Evolutionary conservation across 768 basidiomycete genomes (phyloP).

Genomic region (Suillus alpinus): DNA sequence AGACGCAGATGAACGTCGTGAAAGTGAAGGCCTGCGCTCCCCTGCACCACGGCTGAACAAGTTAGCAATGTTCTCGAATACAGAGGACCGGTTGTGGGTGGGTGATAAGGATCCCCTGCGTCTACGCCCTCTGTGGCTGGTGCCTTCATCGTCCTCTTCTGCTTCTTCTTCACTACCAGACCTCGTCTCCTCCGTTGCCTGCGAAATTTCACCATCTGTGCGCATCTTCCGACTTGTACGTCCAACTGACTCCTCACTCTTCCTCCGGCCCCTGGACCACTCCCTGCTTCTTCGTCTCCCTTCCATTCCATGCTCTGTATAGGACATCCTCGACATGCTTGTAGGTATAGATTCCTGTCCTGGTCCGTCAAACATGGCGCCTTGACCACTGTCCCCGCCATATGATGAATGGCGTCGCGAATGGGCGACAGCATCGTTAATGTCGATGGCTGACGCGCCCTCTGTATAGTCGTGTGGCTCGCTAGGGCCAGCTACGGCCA

Average conservation of each 20-base stretch:
- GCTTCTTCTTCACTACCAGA: conserved; percentile 36
- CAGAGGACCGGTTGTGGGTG: conserved; percentile 36
- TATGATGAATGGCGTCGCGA: conserved; percentile 70
- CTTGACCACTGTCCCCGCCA: conserved; percentile 53
- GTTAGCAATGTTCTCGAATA: conserved; percentile 65
- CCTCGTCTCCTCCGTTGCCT: conserved; percentile 38
- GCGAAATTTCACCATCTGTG: conserved; percentile 36
- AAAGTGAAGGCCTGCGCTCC: conserved; percentile 54
- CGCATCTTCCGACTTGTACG: conserved; percentile 43
- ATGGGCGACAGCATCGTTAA: conserved; percentile 54
- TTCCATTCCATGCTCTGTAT: conserved; percentile 40
- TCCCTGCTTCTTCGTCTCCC: conserved; percentile 57
- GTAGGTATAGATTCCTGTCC: conserved; percentile 64
- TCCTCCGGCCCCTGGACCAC: conserved; percentile 47
- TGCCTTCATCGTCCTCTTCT: conserved; percentile 32
- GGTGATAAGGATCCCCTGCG: conserved; percentile 36
- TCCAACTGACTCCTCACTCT: conserved; percentile 42
- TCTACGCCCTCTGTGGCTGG: conserved; percentile 28
- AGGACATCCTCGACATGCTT: conserved; percentile 78
- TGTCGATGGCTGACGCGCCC: conserved; percentile 76
- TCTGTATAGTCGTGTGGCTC: conserved; percentile 73
- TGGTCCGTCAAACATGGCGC: conserved; percentile 76
- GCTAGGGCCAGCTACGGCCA: conserved; percentile 16
- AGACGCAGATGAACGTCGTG: conserved; percentile 54
- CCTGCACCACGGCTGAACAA: conserved; percentile 56